phyloP scores from a whole-genome alignment of 139 green algal species.

The Chlamydomonas incerta region DNA sequence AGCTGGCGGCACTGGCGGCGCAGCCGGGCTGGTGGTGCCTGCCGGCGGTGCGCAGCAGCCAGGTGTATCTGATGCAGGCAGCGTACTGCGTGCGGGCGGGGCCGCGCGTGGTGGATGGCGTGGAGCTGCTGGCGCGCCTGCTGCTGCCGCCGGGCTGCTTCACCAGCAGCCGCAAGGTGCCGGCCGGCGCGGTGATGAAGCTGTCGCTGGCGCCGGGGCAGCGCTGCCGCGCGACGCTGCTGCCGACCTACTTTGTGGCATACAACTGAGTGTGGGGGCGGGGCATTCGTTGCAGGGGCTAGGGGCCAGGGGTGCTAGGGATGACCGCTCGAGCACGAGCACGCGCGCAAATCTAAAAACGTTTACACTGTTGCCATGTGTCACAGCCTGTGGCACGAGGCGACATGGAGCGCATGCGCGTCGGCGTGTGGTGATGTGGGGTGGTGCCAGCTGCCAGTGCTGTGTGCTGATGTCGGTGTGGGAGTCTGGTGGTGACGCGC shows the following conservation, averaged over 20 bases:
- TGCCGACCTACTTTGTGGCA: conserved; percentile 78
- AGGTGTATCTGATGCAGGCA: conserved; percentile 83
- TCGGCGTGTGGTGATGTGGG: too few species aligned
- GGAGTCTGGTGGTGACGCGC: too few species aligned
- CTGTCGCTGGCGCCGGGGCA: conserved; percentile 82
- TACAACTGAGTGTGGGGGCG: too few species aligned
- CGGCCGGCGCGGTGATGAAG: conserved; percentile 67
- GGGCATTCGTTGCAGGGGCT: too few species aligned
- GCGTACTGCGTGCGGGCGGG: conserved; percentile 74
- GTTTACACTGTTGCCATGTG: too few species aligned
- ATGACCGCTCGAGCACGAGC: too few species aligned
- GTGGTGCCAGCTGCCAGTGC: too few species aligned
- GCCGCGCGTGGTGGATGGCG: conserved; percentile 86
- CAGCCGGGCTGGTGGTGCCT: conserved; percentile 91
- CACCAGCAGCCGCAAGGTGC: conserved; percentile 8
- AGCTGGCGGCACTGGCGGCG: conserved; percentile 74
- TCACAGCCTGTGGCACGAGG: too few species aligned
- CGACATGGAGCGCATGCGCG: too few species aligned
- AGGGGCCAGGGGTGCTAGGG: too few species aligned
- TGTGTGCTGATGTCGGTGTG: too few species aligned
- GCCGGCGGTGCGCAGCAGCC: conserved; percentile 80
- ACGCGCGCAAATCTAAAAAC: too few species aligned
- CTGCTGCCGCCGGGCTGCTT: conserved; percentile 63
- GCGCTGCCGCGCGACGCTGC: conserved; percentile 77
- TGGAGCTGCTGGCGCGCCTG: conserved; percentile 85